Evolutionary conservation across 2,329 filamentous ascomycete genomes (phyloP).

Genomic region (Seiridium cupressi): DNA sequence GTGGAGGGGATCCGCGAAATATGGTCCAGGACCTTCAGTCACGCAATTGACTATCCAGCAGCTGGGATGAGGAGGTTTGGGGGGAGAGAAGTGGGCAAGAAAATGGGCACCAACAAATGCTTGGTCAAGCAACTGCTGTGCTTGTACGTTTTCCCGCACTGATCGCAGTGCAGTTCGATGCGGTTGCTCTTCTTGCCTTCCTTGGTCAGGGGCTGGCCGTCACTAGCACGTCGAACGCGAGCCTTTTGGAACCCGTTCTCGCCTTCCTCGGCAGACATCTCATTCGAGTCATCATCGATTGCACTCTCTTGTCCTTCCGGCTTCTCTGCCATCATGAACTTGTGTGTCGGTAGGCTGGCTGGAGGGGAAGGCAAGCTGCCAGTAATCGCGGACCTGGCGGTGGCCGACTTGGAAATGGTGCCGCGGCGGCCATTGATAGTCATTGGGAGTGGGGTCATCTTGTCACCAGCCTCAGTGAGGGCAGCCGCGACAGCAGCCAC

Average conservation of each 20-base stretch:
- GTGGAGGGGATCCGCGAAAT: constrained; percentile 18
- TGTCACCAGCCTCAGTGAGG: constrained; percentile 64
- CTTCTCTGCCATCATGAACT: constrained; percentile 49
- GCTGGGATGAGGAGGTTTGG: constrained; percentile 25
- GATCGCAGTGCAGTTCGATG: constrained; percentile 90
- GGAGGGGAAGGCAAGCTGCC: constrained; percentile 64
- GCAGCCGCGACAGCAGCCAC: constrained; percentile 74
- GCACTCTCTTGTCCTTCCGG: constrained; percentile 56
- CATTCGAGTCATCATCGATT: constrained; percentile 66
- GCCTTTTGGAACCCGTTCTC: constrained; percentile 46
- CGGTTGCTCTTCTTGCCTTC: constrained; percentile 77
- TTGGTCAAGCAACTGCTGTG: constrained; percentile 99
- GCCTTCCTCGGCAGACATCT: constrained; percentile 55
- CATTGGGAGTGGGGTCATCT: constrained; percentile 55
- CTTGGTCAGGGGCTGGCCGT: constrained; percentile 80
- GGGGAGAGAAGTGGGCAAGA: constrained; percentile 41
- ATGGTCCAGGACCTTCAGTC: background rate
- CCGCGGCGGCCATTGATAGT: constrained; percentile 60
- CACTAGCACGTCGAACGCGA: constrained; percentile 68
- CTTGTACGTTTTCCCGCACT: constrained; percentile 99
- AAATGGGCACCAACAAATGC: constrained; percentile 91
- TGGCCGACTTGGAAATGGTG: constrained; percentile 64
- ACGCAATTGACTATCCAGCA: constrained; percentile 22
- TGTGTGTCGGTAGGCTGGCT: constrained; percentile 64
- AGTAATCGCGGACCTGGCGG: constrained; percentile 49